Evolutionary conservation across 305 asterid genomes (phyloP).

Genomic region (Fraxinus xanthoxyloides): DNA sequence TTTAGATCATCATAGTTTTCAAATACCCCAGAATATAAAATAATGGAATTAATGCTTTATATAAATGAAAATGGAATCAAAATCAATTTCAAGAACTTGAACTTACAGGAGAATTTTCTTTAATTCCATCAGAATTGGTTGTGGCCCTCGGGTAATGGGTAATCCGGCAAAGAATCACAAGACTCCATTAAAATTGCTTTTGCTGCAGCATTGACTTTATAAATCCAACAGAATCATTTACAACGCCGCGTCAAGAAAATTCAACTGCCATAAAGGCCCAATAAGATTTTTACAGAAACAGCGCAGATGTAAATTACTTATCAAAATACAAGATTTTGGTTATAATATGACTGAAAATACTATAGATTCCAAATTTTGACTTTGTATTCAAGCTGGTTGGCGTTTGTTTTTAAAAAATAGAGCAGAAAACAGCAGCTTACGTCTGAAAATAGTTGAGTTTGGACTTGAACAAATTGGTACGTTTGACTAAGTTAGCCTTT

Average conservation of each 20-base stretch:
- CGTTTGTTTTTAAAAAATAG: background rate
- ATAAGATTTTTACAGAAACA: conserved; percentile 4
- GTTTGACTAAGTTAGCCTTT: conserved; percentile 26
- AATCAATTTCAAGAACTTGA: background rate
- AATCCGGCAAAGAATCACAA: conserved; percentile 54
- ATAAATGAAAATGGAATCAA: background rate
- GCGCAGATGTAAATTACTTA: conserved; percentile 3
- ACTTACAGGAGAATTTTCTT: conserved; percentile 50
- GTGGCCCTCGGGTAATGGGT: conserved; percentile 36
- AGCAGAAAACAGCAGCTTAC: background rate
- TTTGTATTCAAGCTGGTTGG: conserved; percentile 20
- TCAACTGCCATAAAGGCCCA: conserved; percentile 15
- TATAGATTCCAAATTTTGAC: conserved; percentile 15
- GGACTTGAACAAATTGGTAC: conserved; percentile 31
- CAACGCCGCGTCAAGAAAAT: background rate
- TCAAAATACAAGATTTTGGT: background rate
- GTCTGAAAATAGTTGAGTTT: background rate
- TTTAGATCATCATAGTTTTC: background rate
- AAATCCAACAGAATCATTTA: background rate
- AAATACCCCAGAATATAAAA: background rate
- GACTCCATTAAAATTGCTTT: conserved; percentile 33
- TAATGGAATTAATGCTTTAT: background rate
- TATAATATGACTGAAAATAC: conserved; percentile 19
- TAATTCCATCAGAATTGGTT: conserved; percentile 40
- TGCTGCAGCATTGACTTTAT: conserved; percentile 12